These are phyloP conservation scores for Colletotrichum euphorbiae DNA, from an alignment of 2,329 filamentous ascomycete species.

Conservation along the genomic window DNA sequence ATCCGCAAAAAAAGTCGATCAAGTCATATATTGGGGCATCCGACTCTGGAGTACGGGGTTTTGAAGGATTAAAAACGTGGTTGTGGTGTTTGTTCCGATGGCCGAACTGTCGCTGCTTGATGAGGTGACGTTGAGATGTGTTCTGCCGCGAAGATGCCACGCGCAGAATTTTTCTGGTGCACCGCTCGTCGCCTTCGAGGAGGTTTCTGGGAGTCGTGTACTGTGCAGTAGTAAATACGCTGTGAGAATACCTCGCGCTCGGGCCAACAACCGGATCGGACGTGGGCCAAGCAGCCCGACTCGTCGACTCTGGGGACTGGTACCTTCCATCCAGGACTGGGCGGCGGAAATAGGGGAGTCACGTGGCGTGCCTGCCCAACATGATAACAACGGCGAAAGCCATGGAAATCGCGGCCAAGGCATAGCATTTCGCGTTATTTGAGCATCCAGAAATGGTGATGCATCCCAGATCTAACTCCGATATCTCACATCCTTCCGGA, in stretches of 20 bases:
- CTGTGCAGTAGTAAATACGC: constrained; percentile 22
- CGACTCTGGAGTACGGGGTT: constrained; percentile 62
- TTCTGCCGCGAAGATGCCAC: too few relatives aligned
- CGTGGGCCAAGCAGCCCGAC: constrained; percentile 30
- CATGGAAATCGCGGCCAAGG: background rate
- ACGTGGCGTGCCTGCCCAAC: constrained; percentile 25
- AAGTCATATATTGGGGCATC: constrained; percentile 70
- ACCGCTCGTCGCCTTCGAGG: constrained; percentile 29
- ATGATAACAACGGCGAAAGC: background rate
- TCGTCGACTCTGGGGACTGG: constrained; percentile 23
- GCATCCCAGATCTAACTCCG: background rate
- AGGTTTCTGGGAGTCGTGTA: constrained; percentile 35
- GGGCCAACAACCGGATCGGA: constrained; percentile 35
- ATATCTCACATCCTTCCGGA: constrained; percentile 18
- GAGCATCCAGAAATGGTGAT: background rate
- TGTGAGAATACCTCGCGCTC: constrained; percentile 37
- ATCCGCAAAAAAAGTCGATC: constrained; percentile 73
- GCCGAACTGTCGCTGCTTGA: constrained; percentile 57
- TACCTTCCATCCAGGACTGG: constrained; percentile 22
- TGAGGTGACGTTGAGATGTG: constrained; percentile 66
- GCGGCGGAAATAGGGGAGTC: constrained; percentile 36
- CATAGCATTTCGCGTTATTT: background rate
- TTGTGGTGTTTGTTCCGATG: constrained; percentile 68
- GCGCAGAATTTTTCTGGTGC: constrained; percentile 59
- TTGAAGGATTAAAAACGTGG: constrained; percentile 64